Base-by-base conservation (phyloP, 2,329 filamentous ascomycete species). In the Ampelomyces quisqualis region DNA sequence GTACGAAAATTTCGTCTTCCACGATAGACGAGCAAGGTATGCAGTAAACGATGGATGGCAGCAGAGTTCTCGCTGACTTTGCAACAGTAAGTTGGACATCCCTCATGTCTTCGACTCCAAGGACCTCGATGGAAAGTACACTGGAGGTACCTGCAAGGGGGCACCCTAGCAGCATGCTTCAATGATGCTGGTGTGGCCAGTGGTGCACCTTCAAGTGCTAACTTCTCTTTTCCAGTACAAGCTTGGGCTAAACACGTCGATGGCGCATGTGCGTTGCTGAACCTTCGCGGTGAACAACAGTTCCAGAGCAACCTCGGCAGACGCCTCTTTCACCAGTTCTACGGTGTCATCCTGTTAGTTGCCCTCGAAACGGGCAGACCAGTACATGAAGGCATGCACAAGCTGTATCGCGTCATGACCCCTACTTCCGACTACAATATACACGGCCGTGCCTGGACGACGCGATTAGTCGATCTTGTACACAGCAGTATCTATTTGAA, bases 241-340 rank as follows among this genome's bases (percentile, higher is more conserved):
- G 50, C 59, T 3, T 68, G 64, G 63, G 49, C 44, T 18, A 57
- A 56, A 13, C 67, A 70, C 38, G 49, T 66, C 13, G 53, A 60
- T 31, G 65, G 67, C 2, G 65, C 64, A 2, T 54, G 55, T 19
- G 54, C 58, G 2, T 46, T 70, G 7, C 30, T 70, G n/a, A 49
- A 45, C 9, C 45, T 67, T 9, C 62, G 67, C 10, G 64, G 65
- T 17, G 48, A 43, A 24, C 38, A 53, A 3, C 58, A 62, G 14
- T 56, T 65, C 24, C 23, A 51, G 14, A 47, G 41, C 7, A 40
- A 38, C 14, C 31, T 59, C 3, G 57, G 53, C 1, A 43, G 50
- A 15, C 55, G 55, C 3, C 55, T 67, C 13, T 63, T 65, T 18
- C 49, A 58, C 28, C 62, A 67, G 26, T 58, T 58, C 24, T 65